Conservation (phyloP, 2,329 filamentous ascomycete genomes). For the Lachnellula hyalina region DNA sequence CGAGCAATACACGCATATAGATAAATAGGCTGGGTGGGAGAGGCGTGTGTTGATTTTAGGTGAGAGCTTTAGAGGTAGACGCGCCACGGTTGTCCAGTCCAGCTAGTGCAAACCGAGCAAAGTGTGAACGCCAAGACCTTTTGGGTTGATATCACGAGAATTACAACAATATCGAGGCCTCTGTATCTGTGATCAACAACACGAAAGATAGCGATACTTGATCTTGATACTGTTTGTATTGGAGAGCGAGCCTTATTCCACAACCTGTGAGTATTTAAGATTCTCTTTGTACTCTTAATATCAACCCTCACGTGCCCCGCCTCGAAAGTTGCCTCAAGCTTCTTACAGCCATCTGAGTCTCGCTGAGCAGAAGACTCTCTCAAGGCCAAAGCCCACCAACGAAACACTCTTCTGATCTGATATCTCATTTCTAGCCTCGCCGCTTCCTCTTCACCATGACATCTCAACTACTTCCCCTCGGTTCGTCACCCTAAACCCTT, state of each 20-base stretch:
- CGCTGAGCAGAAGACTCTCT: not conserved
- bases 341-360: too few species aligned
- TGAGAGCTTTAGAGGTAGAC: conserved; percentile 15
- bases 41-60: conserved; percentile 1
- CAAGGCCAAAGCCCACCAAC: not conserved
- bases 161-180: not conserved
- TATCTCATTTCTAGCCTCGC: not conserved
- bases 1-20: conserved; percentile 8
- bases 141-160: conserved; percentile 13
- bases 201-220: not conserved
- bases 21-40: not conserved
- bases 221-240: not conserved
- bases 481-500: conserved; percentile 10
- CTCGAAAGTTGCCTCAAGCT: not conserved
- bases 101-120: conserved; percentile 18
- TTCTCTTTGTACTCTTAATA: not conserved
- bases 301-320: not conserved
- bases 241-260: not conserved
- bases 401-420: not conserved
- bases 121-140: conserved; percentile 5
- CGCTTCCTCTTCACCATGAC: conserved; percentile 22
- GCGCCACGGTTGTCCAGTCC: conserved; percentile 14
- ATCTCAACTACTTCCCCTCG: conserved; percentile 29
- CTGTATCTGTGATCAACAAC: not conserved
- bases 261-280: not conserved